phyloP scores from a whole-genome alignment of 495 filamentous ascomycete species.

The Penicillium herquei region DNA sequence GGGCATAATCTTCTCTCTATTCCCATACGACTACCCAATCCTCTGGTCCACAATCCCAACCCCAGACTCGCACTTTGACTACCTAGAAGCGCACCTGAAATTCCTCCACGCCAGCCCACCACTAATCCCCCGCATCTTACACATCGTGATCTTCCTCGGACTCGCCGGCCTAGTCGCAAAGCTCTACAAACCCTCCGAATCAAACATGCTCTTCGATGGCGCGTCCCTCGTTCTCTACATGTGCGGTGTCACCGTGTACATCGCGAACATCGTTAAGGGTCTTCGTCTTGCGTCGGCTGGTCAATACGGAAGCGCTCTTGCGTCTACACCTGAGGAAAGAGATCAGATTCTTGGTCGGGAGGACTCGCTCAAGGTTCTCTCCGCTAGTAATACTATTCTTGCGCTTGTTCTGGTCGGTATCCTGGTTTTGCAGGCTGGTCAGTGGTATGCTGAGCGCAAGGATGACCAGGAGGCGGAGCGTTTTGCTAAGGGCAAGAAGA shows the following conservation, averaged over 20 bases:
- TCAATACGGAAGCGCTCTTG: slow-evolving; percentile 49
- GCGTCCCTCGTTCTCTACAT: slow-evolving; percentile 87
- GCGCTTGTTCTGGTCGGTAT: slow-evolving; percentile 89
- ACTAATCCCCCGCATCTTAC: slow-evolving; percentile 86
- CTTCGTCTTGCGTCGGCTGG: slow-evolving; percentile 69
- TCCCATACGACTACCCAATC: slow-evolving; percentile 97
- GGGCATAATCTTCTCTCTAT: slow-evolving; percentile 93
- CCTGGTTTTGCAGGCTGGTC: slow-evolving; percentile 88
- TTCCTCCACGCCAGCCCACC: slow-evolving; percentile 85
- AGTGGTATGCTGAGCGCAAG: slow-evolving; percentile 98
- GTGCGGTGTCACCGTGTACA: slow-evolving; percentile 85
- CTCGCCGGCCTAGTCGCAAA: slow-evolving; percentile 89
- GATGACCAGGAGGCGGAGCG: slow-evolving; percentile 75
- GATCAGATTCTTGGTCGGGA: slow-evolving; percentile 62
- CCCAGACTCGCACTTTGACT: slow-evolving; percentile 64
- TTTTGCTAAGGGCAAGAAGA: slow-evolving; percentile 51
- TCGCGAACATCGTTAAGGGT: slow-evolving; percentile 93
- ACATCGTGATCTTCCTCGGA: slow-evolving; percentile 87
- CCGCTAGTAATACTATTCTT: slow-evolving; percentile 94
- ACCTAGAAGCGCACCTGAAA: slow-evolving; percentile 81
- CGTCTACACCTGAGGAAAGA: slow-evolving; percentile 25
- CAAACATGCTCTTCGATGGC: slow-evolving; percentile 96
- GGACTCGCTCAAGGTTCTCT: slow-evolving; percentile 84
- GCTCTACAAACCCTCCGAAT: slow-evolving; percentile 86
- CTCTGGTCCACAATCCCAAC: slow-evolving; percentile 78